Evolutionary conservation across 257 asterid species (phyloP), one percentile per base, ranked within the genome.

Genomic region (Rubia yunnanensis): DNA sequence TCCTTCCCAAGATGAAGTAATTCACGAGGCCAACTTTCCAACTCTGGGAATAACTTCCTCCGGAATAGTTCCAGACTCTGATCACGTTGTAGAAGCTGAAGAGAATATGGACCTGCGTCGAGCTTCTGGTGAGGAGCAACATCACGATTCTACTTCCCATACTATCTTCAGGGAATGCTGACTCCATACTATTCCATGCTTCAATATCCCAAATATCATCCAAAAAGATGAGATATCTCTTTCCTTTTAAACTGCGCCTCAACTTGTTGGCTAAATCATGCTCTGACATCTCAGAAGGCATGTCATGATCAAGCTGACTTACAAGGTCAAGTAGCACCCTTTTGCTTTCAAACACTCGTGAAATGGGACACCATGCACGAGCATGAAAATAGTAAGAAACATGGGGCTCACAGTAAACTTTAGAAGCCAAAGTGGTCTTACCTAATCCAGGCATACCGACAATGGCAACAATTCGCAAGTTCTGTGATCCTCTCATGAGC

Each of bases 381-480:
- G 7, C 17, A 18, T 6, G 13, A 32, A 66, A 66, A 52, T 32
- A 34, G 46, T 3, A 0, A 2, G 6, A 4, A 36, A 55, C 23
- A 2, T 3, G 15, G 26, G 64, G 10, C 24, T 17, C 2, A 53
- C 39, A 17, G 20, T 5, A 54, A 5, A 67, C 71, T 55, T 54
- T 67, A 5, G 1, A 54, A 10, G 71, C 71, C 8, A 67, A 22
- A 10, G n/a, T n/a, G n/a, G n/a, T n/a, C n/a, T n/a, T n/a, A n/a
- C n/a, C n/a, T n/a, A n/a, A n/a, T n/a, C n/a, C 71, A 0, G 64
- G n/a, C 71, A 54, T 55, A 24, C 71, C 71, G 9, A 55, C 55
- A 36, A 67, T 67, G 5, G 64, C 18, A 28, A 67, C 28, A 9
- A 53, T 13, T 20, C 31, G 39, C n/a, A 67, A 61, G 10, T 5